These are phyloP conservation scores for Zalaria obscura DNA, from an alignment of 2,329 filamentous ascomycete genomes.

Conservation along the genomic window DNA sequence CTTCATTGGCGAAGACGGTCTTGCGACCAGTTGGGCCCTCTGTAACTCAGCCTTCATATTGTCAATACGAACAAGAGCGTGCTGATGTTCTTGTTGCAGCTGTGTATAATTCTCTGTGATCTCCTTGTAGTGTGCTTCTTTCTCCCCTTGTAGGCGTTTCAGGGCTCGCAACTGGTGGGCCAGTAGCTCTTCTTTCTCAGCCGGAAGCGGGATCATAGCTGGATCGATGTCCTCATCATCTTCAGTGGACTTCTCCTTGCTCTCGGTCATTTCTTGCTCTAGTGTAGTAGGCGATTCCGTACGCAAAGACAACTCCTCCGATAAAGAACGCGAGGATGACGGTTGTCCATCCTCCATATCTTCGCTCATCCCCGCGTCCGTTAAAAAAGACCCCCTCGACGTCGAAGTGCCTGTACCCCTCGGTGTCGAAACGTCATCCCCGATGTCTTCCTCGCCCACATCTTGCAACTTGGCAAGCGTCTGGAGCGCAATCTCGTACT, in stretches of 20 bases:
- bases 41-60: constrained; percentile 78
- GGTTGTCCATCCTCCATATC: constrained; percentile 53
- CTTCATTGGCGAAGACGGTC: constrained; percentile 24
- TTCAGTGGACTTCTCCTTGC: constrained; percentile 46
- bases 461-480: constrained; percentile 78
- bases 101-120: constrained; percentile 69
- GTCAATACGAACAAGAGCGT: constrained; percentile 74
- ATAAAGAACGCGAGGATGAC: constrained; percentile 81
- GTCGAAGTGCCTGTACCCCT: neutral
- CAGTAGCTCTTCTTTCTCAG: constrained; percentile 7
- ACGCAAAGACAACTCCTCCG: constrained; percentile 82
- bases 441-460: constrained; percentile 51
- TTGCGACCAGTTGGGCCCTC: constrained; percentile 37
- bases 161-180: constrained; percentile 57
- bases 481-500: constrained; percentile 81
- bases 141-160: constrained; percentile 56
- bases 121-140: constrained; percentile 58
- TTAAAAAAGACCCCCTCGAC: constrained; percentile 60
- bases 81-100: constrained; percentile 67
- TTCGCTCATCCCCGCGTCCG: constrained; percentile 56
- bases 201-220: constrained; percentile 5
- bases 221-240: constrained; percentile 1
- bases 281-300: constrained; percentile 46
- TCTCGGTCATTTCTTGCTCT: constrained; percentile 32
- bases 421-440: neutral